Evolutionary conservation across 495 filamentous ascomycete species (phyloP).

Genomic region (Penicillium parvum): DNA sequence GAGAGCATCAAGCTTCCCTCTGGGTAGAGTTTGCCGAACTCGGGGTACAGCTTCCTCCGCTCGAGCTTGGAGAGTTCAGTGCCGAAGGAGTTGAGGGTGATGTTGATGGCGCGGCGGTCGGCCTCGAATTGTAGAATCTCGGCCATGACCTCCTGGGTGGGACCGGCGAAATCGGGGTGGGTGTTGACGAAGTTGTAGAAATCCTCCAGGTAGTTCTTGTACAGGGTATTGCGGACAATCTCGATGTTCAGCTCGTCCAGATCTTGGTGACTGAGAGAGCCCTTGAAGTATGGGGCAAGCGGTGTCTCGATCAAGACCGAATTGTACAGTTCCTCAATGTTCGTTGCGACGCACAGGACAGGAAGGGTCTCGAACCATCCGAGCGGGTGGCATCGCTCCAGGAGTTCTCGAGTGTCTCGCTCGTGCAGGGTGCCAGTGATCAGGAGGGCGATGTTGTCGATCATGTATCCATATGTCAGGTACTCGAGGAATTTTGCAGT

Average conservation of each 20-base stretch:
- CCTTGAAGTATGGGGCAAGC: slow-evolving; percentile 94
- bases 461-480: slow-evolving; percentile 99
- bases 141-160: slow-evolving; percentile 88
- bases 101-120: slow-evolving; percentile 95
- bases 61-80: slow-evolving; percentile 93
- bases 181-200: slow-evolving; percentile 90
- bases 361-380: slow-evolving; percentile 99
- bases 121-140: slow-evolving; percentile 97
- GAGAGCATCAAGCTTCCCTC: slow-evolving; percentile 94
- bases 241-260: slow-evolving; percentile 99
- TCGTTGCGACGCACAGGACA: slow-evolving; percentile 93
- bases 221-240: slow-evolving; percentile 96
- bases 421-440: slow-evolving; percentile 98
- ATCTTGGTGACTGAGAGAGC: slow-evolving; percentile 88
- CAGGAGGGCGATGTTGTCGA: slow-evolving; percentile 96
- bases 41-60: slow-evolving; percentile 93
- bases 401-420: slow-evolving; percentile 89
- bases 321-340: slow-evolving; percentile 98
- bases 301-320: slow-evolving; percentile 95
- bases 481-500: slow-evolving; percentile 95
- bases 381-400: slow-evolving; percentile 93
- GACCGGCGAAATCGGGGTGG: slow-evolving; percentile 76
- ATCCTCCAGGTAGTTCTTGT: slow-evolving; percentile 99
- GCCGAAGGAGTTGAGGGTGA: slow-evolving; percentile 97
- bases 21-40: slow-evolving; percentile 83